phyloP scores from a whole-genome alignment of 139 green algal genomes.

The Ettlia oleoabundans region DNA sequence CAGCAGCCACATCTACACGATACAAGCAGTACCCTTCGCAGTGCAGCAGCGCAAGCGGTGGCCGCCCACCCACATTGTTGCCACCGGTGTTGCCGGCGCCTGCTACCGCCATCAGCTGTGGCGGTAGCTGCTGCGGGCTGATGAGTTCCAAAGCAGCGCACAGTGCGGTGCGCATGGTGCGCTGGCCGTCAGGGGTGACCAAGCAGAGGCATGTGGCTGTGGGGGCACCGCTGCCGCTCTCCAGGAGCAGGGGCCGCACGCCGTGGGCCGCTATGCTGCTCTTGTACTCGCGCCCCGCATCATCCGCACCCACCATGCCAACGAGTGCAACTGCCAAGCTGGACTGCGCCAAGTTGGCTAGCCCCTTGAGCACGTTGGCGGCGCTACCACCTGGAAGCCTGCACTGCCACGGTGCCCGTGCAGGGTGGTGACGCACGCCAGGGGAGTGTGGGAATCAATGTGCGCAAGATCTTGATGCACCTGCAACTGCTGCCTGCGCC shows the following conservation, averaged over 20 bases:
- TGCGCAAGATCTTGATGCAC: background rate
- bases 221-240: conserved; percentile 30
- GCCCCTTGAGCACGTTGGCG: conserved; percentile 74
- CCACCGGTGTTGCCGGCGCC: background rate
- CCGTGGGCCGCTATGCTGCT: conserved; percentile 50
- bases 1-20: conserved; percentile 43
- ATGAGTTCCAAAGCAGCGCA: conserved; percentile 72
- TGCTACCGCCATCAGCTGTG: conserved; percentile 30
- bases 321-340: conserved; percentile 40
- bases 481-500: too few species aligned
- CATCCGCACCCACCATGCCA: conserved; percentile 79
- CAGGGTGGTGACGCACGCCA: too few species aligned
- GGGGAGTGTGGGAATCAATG: too few species aligned
- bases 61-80: conserved; percentile 4
- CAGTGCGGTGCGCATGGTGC: conserved; percentile 92
- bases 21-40: conserved; percentile 87
- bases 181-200: conserved; percentile 82
- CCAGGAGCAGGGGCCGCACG: conserved; percentile 68
- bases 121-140: conserved; percentile 43
- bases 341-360: conserved; percentile 44
- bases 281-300: conserved; percentile 61
- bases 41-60: conserved; percentile 63
- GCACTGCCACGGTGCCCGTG: too few species aligned
- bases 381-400: conserved; percentile 77
- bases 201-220: conserved; percentile 76